These are phyloP conservation scores for Pezicula neosporulosa DNA, from an alignment of 2,329 filamentous ascomycete genomes.

Conservation along the genomic window DNA sequence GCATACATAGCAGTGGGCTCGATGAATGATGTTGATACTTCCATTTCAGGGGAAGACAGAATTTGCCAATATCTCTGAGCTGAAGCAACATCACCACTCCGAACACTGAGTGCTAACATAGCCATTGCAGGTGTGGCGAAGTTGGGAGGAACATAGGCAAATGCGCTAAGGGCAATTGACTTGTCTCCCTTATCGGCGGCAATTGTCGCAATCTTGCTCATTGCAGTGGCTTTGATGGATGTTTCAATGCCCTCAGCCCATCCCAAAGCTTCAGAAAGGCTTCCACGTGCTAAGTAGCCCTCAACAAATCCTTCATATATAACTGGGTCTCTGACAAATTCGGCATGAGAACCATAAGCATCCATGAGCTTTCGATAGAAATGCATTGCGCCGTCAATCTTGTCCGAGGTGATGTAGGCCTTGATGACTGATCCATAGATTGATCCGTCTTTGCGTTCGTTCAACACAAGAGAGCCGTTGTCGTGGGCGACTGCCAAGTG, in stretches of 20 bases:
- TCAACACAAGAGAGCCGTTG: conserved; percentile 63
- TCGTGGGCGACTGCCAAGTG: conserved; percentile 82
- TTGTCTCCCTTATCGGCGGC: conserved; percentile 79
- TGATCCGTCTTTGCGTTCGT: conserved; percentile 72
- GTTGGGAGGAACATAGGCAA: conserved; percentile 52
- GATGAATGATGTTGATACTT: conserved; percentile 64
- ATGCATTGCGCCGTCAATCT: conserved; percentile 75
- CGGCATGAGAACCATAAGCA: conserved; percentile 53
- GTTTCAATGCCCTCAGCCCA: conserved; percentile 66
- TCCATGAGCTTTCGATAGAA: conserved; percentile 80
- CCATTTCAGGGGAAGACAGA: conserved; percentile 59
- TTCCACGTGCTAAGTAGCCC: conserved; percentile 66
- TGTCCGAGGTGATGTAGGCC: conserved; percentile 79
- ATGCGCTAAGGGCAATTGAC: conserved; percentile 64
- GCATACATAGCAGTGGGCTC: conserved; percentile 90
- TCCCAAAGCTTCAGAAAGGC: conserved; percentile 69
- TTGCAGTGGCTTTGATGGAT: conserved; percentile 55
- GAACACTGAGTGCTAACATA: conserved; percentile 82
- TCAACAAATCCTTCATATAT: conserved; percentile 75
- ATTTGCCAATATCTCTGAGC: conserved; percentile 80
- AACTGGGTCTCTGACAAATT: conserved; percentile 67
- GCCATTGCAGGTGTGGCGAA: conserved; percentile 66
- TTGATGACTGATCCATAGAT: conserved; percentile 92
- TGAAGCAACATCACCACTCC: conserved; percentile 72
- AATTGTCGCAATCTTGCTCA: conserved; percentile 69